Conservation (phyloP, 768 basidiomycete species). For the Imleria badia region DNA sequence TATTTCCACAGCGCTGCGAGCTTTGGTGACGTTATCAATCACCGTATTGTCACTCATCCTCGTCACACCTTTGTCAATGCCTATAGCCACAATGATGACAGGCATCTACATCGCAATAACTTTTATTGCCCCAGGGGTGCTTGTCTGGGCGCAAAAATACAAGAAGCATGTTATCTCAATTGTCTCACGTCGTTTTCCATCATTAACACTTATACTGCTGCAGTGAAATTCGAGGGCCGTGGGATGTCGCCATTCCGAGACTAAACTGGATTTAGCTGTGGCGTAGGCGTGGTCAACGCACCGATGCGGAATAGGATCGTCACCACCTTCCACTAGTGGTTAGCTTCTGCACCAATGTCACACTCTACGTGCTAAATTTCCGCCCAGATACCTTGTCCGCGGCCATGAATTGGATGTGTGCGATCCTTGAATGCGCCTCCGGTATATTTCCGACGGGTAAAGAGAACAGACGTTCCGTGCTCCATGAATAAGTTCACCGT, state of each 20-base stretch:
- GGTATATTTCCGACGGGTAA: conserved; percentile 13
- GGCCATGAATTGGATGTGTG: conserved; percentile 16
- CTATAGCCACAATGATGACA: conserved; percentile 53
- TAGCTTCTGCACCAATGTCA: conserved; percentile 13
- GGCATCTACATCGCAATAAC: conserved; percentile 55
- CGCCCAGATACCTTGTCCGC: conserved; percentile 25
- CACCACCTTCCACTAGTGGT: conserved; percentile 24
- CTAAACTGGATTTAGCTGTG: conserved; percentile 42
- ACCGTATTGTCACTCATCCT: conserved; percentile 51
- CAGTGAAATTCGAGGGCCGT: conserved; percentile 87
- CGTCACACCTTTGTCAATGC: conserved; percentile 52
- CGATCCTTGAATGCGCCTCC: neutral
- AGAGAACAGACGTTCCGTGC: conserved; percentile 1
- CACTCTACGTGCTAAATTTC: conserved; percentile 23
- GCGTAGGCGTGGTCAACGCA: conserved; percentile 24
- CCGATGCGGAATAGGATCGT: conserved; percentile 30
- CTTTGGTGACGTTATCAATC: conserved; percentile 52
- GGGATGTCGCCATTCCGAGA: conserved; percentile 85
- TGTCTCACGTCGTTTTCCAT: conserved; percentile 11
- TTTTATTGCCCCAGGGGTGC: conserved; percentile 68
- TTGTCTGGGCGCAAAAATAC: conserved; percentile 84
- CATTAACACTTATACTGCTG: conserved; percentile 12
- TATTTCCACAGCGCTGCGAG: conserved; percentile 46
- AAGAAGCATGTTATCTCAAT: conserved; percentile 64
- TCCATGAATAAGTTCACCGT: conserved; percentile 6